These are phyloP conservation scores for Sclerotinia glacialis DNA, from an alignment of 2,329 filamentous ascomycete genomes.

Conservation along the genomic window DNA sequence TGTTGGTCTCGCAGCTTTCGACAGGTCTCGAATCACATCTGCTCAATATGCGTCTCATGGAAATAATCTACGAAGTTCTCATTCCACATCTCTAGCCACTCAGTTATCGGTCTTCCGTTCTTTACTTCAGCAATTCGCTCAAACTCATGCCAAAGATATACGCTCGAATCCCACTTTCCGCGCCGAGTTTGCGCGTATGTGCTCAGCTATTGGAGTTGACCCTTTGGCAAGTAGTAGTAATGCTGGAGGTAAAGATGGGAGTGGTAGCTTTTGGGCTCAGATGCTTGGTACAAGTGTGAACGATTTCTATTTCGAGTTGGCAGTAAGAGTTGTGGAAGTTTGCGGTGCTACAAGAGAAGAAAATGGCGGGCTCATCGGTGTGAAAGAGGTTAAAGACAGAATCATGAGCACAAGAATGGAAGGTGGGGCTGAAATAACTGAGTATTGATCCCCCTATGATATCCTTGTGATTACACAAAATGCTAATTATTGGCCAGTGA, in stretches of 20 bases:
- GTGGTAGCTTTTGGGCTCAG: conserved; percentile 83
- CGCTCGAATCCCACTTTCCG: conserved; percentile 93
- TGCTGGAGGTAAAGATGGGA: conserved; percentile 48
- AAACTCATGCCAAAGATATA: conserved; percentile 93
- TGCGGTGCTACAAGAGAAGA: conserved; percentile 82
- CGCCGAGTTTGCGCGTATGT: conserved; percentile 98
- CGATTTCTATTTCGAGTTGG: conserved; percentile 98
- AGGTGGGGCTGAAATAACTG: conserved; percentile 73
- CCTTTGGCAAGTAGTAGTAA: conserved; percentile 71
- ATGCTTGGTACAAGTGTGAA: conserved; percentile 88
- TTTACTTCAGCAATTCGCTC: conserved; percentile 88
- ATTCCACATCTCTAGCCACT: conserved; percentile 82
- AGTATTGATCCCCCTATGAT: conserved; percentile 49
- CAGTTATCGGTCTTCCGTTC: conserved; percentile 96
- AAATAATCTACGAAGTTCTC: conserved; percentile 76
- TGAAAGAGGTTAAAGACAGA: conserved; percentile 74
- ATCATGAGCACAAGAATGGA: conserved; percentile 72
- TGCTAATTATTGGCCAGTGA: conserved; percentile 52
- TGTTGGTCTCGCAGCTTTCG: conserved; percentile 87
- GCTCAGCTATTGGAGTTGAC: conserved; percentile 92
- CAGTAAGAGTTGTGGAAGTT: conserved; percentile 91
- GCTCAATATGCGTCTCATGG: conserved; percentile 91
- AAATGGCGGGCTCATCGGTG: conserved; percentile 87
- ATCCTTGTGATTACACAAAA: neutral
- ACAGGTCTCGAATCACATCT: conserved; percentile 77